phyloP scores from a whole-genome alignment of 805 yeast genomes.

The Pichia sporocuriosa region DNA sequence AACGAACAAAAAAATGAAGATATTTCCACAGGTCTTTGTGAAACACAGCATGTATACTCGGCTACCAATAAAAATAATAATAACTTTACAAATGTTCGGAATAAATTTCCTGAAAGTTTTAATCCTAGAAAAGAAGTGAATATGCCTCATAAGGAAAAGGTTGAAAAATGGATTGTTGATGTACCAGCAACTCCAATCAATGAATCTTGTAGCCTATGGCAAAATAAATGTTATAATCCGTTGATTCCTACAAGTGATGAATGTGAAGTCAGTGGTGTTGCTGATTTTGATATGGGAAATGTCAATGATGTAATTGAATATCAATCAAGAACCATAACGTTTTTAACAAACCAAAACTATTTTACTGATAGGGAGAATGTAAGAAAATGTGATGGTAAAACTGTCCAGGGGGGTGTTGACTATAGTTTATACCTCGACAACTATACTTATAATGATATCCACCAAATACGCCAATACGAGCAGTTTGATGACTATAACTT shows the following conservation, averaged over 20 bases:
- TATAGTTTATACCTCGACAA: not conserved
- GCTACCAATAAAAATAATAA: not conserved
- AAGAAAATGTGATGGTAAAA: slow-evolving; percentile 7
- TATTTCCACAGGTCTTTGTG: not conserved
- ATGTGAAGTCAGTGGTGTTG: slow-evolving; percentile 12
- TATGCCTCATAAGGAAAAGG: slow-evolving; percentile 64
- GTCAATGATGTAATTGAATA: slow-evolving; percentile 42
- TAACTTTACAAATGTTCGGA: not conserved
- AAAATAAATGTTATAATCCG: slow-evolving; percentile 46
- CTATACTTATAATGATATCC: not conserved
- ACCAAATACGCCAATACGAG: slow-evolving; percentile 2
- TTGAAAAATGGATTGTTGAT: slow-evolving; percentile 52
- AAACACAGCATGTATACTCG: not conserved
- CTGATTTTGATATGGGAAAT: slow-evolving; percentile 30
- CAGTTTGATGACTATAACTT: slow-evolving; percentile 3
- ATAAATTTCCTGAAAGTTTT: slow-evolving; percentile 40
- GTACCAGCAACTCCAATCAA: slow-evolving; percentile 41
- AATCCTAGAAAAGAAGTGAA: slow-evolving; percentile 56
- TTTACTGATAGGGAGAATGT: slow-evolving; percentile 20
- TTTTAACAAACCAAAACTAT: slow-evolving; percentile 36
- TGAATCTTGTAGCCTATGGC: slow-evolving; percentile 23
- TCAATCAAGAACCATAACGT: slow-evolving; percentile 48
- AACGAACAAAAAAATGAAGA: too few relatives aligned
- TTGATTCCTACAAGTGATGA: slow-evolving; percentile 29
- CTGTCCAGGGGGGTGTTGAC: slow-evolving; percentile 2